Base-by-base conservation (phyloP, 2,329 filamentous ascomycete species). In the Microthyrium microscopicum region DNA sequence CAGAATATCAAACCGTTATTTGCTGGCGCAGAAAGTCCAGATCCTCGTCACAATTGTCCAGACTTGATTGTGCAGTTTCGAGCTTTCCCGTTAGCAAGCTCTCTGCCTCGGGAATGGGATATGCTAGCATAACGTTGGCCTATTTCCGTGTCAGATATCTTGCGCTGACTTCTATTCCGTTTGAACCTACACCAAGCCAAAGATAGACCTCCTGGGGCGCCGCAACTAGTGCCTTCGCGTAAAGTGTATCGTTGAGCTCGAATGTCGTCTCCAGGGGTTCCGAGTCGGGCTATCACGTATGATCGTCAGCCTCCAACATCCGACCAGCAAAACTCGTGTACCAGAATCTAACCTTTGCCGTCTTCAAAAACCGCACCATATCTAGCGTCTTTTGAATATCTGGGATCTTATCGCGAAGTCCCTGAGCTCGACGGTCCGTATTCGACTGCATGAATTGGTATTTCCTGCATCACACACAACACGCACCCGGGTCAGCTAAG, bases 401-500 rank as follows among this genome's bases (percentile, higher is more conserved):
- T 0, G 89, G 89, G 44, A 98, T 84, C 63, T 95, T 98, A 50
- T 94, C 85, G 49, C 77, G 80, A 36, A 98, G 62, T 2, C 85
- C 84, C 4, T 68, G 65, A 34, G 80, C 77, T 30, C 89, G 72
- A 41, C 83, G 70, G 55, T 92, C 78, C 38, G 89, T 80, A 56
- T 93, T 95, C 52, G 78, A 66, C 60, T 95, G 84, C 89, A 98
- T 98, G 61, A 95, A 98, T 56, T 95, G 89, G 62, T 98, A 98
- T 68, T 98, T 98, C 46, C 84, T 92, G 52, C 54, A 51, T 49
- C 9, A 12, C 7, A 18, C 4, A 15, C 4, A 12, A 17, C 7
- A 27, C 11, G 31, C 21, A 15, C 3, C 13, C 31, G 17, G 5
- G 27, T 26, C 18, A 24, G 35, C 28, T 16, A n/a, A 15, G 26